Base-by-base conservation (phyloP, 225 moss, liverwort and hornwort genomes). In the Thuidium tamariscinum region DNA sequence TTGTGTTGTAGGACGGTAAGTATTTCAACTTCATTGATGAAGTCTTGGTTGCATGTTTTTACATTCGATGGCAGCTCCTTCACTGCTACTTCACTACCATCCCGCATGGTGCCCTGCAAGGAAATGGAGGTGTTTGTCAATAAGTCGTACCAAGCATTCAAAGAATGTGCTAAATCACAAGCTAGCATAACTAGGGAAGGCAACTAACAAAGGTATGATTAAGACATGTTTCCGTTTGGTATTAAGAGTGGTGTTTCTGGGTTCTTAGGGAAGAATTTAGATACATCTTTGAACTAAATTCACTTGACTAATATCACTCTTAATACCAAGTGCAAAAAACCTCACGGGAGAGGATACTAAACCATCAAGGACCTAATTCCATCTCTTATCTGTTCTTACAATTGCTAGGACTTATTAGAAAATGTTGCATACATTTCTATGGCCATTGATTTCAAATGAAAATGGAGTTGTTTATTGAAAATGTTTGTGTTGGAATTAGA, bases 21-120 rank as follows among this genome's bases (percentile, higher is more conserved):
- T 4, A 93, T 84, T 77, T 94, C 91, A n/a, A 95, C 91, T 82
- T 95, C 95, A 44, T 91, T 90, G 56, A 95, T 48, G 51, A 95
- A 95, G 41, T 93, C 93, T 61, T 89, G 86, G 74, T 89, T 86
- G 66, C 57, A 46, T 27, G 92, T 92, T 69, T 88, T 90, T 10
- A 90, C 81, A 46, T 91, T 93, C 44, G 91, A 87, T 70, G 91
- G 91, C 36, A 95, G 80, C 76, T 92, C 89, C 86, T 94, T 95
- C 42, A 95, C 91, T 34, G 94, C 95, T 26, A 95, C 87, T 83
- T 91, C 93, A 74, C 87, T 93, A 6, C 92, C 89, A 63, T 95
- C 93, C 37, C 91, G 66, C 88, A 93, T 84, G 16, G 92, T 91
- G 86, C 92, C 95, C 95, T 95, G 79, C 49, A 66, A 76, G 82